Percentiles rank a stretch among this genome's conserved stretches.
Evolutionary conservation across 2,329 filamentous ascomycete species (phyloP).

Genomic region (Mycosphaerelloides madeirae): DNA sequence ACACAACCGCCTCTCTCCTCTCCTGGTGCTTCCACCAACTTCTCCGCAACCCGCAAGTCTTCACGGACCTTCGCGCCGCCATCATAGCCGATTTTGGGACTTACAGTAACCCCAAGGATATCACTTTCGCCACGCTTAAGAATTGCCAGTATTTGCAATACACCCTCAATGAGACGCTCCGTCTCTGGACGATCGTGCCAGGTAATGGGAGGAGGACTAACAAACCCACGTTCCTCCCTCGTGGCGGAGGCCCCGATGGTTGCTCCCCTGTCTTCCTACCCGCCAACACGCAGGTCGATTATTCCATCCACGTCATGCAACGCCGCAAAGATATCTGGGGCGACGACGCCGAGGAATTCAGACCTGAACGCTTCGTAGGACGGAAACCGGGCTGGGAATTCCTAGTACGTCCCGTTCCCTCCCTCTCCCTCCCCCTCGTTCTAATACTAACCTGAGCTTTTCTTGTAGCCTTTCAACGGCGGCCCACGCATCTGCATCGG

Average conservation of each 20-base stretch:
- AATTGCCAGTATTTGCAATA: constrained; percentile 60
- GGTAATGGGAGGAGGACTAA: constrained; percentile 71
- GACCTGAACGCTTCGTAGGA: constrained; percentile 33
- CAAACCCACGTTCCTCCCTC: constrained; percentile 67
- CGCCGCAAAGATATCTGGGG: constrained; percentile 37
- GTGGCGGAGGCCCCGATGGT: constrained; percentile 52
- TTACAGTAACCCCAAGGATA: constrained; percentile 38
- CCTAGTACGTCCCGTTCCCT: no score
- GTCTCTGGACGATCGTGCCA: constrained; percentile 73
- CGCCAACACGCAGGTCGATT: constrained; percentile 28
- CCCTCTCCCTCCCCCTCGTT: constrained; percentile 35
- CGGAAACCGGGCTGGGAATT: constrained; percentile 31
- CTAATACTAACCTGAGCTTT: no score
- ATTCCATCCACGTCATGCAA: constrained; percentile 35
- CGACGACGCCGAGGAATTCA: constrained; percentile 37
- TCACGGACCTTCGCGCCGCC: constrained; percentile 47
- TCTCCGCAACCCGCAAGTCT: constrained; percentile 47
- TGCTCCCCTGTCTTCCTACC: constrained; percentile 50
- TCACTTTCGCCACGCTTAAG: constrained; percentile 60
- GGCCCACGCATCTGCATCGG: constrained; percentile 81
- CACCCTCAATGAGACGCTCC: constrained; percentile 53
- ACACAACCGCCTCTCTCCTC: constrained; percentile 52
- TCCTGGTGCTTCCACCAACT: constrained; percentile 53
- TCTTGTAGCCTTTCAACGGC: constrained; percentile 16
- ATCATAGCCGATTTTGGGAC: constrained; percentile 46